Evolutionary conservation across 2,329 filamentous ascomycete species (phyloP), one percentile per base, ranked within the genome.

Genomic region (Corynespora cassiicola): DNA sequence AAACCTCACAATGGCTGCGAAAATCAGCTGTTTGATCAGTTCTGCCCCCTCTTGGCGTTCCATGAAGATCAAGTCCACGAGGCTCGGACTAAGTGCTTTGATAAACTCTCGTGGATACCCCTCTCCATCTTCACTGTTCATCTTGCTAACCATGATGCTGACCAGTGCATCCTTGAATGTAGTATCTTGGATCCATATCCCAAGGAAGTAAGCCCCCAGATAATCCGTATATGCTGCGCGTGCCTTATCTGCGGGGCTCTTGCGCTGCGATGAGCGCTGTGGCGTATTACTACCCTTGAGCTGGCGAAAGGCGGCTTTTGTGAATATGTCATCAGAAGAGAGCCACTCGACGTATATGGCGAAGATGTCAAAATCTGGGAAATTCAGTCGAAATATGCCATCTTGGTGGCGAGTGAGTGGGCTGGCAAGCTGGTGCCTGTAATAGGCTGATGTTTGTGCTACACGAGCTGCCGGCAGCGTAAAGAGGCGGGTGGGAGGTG

Each of bases 301-400:
- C 5, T 25, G 18, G 21, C 16, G 20, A 2, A 45, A 15, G 6
- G 14, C 15, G 7, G 32, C 17, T 28, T 45, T 41, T 6, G 32
- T 31, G 19, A 12, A 30, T 2, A 46, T 30, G 7, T 31, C 25
- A 6, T 35, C 33, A 10, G 27, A 26, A 22, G n/a, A 9, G 3
- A 46, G 20, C 42, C 42, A 45, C 12, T 29, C 38, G 14, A 17
- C 34, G 31, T 46, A 46, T 8, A 46, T 46, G 11, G n/a, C 33
- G 28, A 46, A 46, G 5, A 42, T 35, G 4, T 16, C 30, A 35
- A 46, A 46, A 18, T 42, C 42, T 18, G 42, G 42, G 22, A 38
- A 42, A 25, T 46, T 39, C 38, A 46, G 29, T 3, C 38, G 28
- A 16, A 39, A 33, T 14, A 39, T 39, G 17, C 34, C 39, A 19